Evolutionary conservation across 352 stramenopile species (phyloP), one percentile per base, ranked within the genome.

Genomic region (Thraustotheca clavata): DNA sequence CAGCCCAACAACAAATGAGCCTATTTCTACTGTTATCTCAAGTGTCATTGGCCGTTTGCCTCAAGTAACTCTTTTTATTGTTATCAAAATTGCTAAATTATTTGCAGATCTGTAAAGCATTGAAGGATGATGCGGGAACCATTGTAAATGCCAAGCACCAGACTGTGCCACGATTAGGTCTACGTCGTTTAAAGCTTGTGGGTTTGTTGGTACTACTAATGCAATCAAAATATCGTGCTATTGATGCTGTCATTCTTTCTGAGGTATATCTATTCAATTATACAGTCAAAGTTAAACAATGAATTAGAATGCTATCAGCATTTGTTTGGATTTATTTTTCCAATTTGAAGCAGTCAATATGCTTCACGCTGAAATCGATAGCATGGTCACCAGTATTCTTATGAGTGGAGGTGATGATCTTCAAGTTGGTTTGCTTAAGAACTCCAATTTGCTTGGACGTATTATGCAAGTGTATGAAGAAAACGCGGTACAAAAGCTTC

Each of bases 271-370:
- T 38, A 22, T 8, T 47, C 8, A 29, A 9, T 3, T 1, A 38
- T 35, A 9, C 34, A 22, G 32, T 52, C n/a, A 24, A 2, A 66
- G 34, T 67, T 22, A 12, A 59, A 4, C 62, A 38, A 14, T 7
- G 32, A 20, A 52, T 14, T 38, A 78, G 38, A 77, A 89, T 41
- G 83, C 74, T 16, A 85, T 92, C 50, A 74, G 87, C 39, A 75
- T 77, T 5, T 92, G 83, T 46, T 54, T 94, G 57, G 80, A 92
- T 52, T 71, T 94, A 60, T 94, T 94, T 62, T 94, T 94, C 71
- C 75, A 85, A 70, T 94, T 94, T 62, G 83, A 92, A 55, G 87
- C 73, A 43, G 83, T 91, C 46, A 94, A 92, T 70, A 90, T 94
- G 80, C 76, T 94, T 0, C 85, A 94, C 52, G 76, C 85, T 0